Evolutionary conservation across 495 filamentous ascomycete species (phyloP).

Genomic region (Usnea hakonensis): DNA sequence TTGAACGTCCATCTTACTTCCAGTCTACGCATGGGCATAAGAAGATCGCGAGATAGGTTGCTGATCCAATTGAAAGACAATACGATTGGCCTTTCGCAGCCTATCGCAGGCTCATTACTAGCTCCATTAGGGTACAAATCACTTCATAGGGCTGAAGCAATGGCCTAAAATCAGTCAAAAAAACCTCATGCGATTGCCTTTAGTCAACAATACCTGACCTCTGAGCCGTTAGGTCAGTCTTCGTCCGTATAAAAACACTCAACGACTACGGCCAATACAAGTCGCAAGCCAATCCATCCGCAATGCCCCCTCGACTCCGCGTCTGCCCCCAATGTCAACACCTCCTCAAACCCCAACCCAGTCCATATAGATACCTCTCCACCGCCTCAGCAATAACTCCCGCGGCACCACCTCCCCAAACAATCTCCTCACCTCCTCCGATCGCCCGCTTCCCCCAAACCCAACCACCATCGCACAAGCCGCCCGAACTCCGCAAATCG

Average conservation of each 20-base stretch:
- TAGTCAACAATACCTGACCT: not conserved
- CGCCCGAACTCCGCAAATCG: slow-evolving; percentile 81
- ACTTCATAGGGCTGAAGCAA: not conserved
- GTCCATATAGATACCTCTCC: slow-evolving; percentile 26
- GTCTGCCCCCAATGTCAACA: slow-evolving; percentile 22
- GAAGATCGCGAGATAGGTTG: too few relatives aligned
- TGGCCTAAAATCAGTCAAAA: not conserved
- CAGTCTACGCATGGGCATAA: too few relatives aligned
- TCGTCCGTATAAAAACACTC: not conserved
- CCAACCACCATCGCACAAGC: slow-evolving; percentile 83
- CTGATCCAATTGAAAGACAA: too few relatives aligned
- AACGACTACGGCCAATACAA: not conserved
- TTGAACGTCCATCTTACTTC: too few relatives aligned
- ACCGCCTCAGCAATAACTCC: slow-evolving; percentile 43
- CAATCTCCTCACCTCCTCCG: slow-evolving; percentile 45
- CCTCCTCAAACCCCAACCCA: slow-evolving; percentile 13
- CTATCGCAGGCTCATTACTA: too few relatives aligned
- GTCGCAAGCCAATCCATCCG: slow-evolving; percentile 9
- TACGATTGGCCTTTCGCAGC: too few relatives aligned
- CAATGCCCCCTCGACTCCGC: slow-evolving; percentile 11
- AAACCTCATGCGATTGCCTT: not conserved
- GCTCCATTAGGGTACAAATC: too few relatives aligned
- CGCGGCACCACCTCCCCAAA: slow-evolving; percentile 43
- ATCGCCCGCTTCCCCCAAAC: slow-evolving; percentile 54
- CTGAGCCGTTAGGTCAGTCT: not conserved